Base-by-base conservation (phyloP, 345 rosid genomes). In the Abelmoschus esculentus region DNA sequence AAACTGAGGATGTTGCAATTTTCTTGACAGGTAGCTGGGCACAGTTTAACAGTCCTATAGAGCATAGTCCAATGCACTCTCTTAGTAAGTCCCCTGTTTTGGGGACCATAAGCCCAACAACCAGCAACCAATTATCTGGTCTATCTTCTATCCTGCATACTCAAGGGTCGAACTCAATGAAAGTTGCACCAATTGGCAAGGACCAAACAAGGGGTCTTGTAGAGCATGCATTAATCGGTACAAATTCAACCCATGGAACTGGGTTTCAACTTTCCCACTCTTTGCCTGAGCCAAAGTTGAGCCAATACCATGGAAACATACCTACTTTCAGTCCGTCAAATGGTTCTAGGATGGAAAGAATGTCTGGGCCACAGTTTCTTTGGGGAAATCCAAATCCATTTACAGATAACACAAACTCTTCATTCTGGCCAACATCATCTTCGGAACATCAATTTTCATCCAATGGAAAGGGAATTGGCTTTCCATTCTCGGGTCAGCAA, bases 311-410 rank as follows among this genome's bases (percentile, higher is more conserved):
- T 60, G 85, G 79, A 60, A 70, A 76, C 12, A 54, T 75, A 28
- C 83, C 93, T 53, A 71, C 83, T 38, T 79, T 79, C 61, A 75
- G 87, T 19, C 81, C 70, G 17, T 81, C 87, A 32, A 85, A 77
- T 73, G 83, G 86, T 59, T 85, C 88, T 44, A 81, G 81, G 44
- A 49, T 85, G 64, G 89, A 83, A 72, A 83, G 81, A 31, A 72
- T 92, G 52, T 84, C 98, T 0, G 98, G 96, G 42, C 84, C 96
- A 57, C 91, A 92, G 76, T 92, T 90, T 79, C 98, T 92, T 22
- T 92, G 96, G 98, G 96, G 98, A 73, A 88, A 95, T 77, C 88
- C 89, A 52, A 84, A 79, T 73, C 69, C 89, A 22, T 85, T 82
- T 75, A 74, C 90, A 3, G 91, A 87, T 67, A 81, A 55, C 72